Conservation (phyloP, 208 protist genomes). For the Kentomonas sorsogonicus region DNA sequence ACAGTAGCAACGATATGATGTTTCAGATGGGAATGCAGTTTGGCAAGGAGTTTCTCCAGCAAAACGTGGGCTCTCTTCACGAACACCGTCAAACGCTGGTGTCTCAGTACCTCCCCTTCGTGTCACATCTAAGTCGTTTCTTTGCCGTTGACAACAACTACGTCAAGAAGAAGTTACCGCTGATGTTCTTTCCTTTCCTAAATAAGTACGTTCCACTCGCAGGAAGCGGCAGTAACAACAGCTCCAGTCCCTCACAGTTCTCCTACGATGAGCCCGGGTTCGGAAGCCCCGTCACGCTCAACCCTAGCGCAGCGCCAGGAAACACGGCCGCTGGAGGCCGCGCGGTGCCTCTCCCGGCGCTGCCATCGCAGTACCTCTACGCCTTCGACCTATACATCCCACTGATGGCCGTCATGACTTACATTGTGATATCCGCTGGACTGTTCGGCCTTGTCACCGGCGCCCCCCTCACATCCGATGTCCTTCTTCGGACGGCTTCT, state of each 20-base stretch:
- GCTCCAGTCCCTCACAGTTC: too few species aligned
- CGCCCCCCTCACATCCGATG: slow-evolving; percentile 39
- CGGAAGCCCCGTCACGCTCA: too few species aligned
- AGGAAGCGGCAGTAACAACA: too few species aligned
- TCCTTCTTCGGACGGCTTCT: slow-evolving; percentile 46
- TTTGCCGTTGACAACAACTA: slow-evolving; percentile 80
- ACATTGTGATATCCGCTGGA: slow-evolving; percentile 67
- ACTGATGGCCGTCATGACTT: slow-evolving; percentile 75
- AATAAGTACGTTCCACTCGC: too few species aligned
- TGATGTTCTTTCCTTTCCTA: slow-evolving; percentile 70
- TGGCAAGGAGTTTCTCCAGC: slow-evolving; percentile 61
- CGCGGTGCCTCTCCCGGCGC: slow-evolving; percentile 7
- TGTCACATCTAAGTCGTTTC: slow-evolving; percentile 43
- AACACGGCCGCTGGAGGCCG: background rate
- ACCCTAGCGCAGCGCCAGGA: background rate
- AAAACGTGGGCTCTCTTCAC: too few species aligned
- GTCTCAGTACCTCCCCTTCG: slow-evolving; percentile 52
- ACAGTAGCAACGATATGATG: slow-evolving; percentile 37
- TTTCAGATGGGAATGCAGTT: slow-evolving; percentile 74
- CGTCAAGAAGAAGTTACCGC: slow-evolving; percentile 61
- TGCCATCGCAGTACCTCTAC: slow-evolving; percentile 51
- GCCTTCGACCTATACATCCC: slow-evolving; percentile 82
- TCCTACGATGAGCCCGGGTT: too few species aligned
- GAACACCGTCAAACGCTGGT: slow-evolving; percentile 51
- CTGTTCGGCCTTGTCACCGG: slow-evolving; percentile 33